phyloP scores from a whole-genome alignment of 352 stramenopile species.

The Pseudoperonospora humuli region DNA sequence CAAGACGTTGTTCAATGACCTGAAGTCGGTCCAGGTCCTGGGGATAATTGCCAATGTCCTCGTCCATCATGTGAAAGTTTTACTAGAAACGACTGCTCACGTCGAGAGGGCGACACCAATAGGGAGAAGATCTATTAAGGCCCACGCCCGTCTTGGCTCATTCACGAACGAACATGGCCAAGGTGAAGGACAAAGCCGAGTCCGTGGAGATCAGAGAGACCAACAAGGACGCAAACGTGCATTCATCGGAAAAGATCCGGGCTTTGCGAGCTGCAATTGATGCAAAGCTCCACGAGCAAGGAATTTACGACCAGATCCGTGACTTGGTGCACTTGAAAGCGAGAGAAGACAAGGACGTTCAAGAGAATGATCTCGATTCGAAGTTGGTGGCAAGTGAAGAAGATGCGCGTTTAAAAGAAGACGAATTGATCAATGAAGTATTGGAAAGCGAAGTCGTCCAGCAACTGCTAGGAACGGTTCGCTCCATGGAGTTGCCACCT shows the following conservation, averaged over 20 bases:
- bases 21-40: constrained; percentile 2
- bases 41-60: too few relatives aligned
- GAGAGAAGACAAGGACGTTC: background rate
- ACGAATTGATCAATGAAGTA: constrained; percentile 43
- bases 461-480: too few relatives aligned
- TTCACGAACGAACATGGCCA: too few relatives aligned
- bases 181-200: constrained; percentile 8
- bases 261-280: constrained; percentile 59
- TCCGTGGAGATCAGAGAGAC: background rate
- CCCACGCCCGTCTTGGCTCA: too few relatives aligned
- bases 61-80: too few relatives aligned
- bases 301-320: constrained; percentile 70
- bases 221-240: background rate
- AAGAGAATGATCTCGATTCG: background rate
- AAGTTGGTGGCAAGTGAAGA: background rate
- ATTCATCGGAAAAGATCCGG: constrained; percentile 30
- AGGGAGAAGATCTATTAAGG: constrained; percentile 16
- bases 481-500: too few relatives aligned
- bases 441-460: constrained; percentile 72
- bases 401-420: background rate
- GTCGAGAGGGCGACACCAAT: constrained; percentile 3
- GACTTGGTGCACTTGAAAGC: constrained; percentile 39
- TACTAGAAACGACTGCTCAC: constrained; percentile 2
- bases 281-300: constrained; percentile 62
- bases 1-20: constrained; percentile 34